These are phyloP conservation scores for Juglanconis oblonga DNA, from an alignment of 2,329 filamentous ascomycete genomes.

Conservation along the genomic window DNA sequence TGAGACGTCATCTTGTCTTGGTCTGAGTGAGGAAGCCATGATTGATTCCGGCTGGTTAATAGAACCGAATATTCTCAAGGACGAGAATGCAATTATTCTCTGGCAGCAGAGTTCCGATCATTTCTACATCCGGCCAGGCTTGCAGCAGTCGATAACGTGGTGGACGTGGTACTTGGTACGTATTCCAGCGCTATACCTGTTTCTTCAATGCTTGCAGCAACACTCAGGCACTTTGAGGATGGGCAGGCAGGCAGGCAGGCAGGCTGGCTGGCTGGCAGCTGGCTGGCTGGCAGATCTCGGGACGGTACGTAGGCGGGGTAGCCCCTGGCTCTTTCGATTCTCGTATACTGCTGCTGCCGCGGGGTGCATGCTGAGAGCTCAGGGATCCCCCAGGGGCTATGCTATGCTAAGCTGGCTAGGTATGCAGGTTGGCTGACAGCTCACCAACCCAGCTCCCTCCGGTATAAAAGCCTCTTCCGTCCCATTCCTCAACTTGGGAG, in stretches of 20 bases:
- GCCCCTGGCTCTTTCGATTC: not conserved
- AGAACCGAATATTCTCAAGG: not conserved
- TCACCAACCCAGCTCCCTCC: not conserved
- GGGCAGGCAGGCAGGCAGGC: too few relatives aligned
- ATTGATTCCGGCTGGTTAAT: not conserved
- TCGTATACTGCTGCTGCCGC: not conserved
- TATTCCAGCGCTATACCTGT: not conserved
- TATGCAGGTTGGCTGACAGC: not conserved
- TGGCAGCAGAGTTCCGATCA: not conserved
- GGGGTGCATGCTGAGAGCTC: slow-evolving; percentile 1
- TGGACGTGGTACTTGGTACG: not conserved
- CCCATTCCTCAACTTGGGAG: not conserved
- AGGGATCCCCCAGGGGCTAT: not conserved
- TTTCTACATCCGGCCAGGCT: not conserved
- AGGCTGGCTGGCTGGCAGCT: too few relatives aligned
- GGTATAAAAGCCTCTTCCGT: slow-evolving; percentile 4
- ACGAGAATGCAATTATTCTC: not conserved
- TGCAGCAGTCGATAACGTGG: not conserved
- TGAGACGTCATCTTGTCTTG: not conserved
- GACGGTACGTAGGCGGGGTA: not conserved
- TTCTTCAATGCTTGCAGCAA: not conserved
- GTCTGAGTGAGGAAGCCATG: not conserved
- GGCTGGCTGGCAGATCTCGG: not conserved
- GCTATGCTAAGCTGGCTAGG: not conserved
- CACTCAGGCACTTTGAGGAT: not conserved